phyloP scores from a whole-genome alignment of 1,139 yeast species.

The Hemisphaericaspora xylofermentans region DNA sequence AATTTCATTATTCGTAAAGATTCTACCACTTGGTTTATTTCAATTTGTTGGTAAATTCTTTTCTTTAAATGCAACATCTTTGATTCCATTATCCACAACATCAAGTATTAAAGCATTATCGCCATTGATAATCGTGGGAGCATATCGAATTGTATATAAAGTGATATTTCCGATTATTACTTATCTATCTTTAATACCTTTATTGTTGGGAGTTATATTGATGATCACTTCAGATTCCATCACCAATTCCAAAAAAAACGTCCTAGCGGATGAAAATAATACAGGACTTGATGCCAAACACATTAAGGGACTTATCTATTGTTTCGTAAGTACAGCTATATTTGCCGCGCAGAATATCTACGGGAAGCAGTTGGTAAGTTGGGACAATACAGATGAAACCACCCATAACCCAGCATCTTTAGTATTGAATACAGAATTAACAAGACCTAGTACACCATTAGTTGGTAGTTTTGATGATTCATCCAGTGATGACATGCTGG shows the following conservation, averaged over 20 bases:
- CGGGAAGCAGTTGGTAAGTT: slow-evolving; percentile 41
- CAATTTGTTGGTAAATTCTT: slow-evolving; percentile 40
- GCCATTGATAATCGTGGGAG: slow-evolving; percentile 37
- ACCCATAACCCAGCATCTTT: slow-evolving; percentile 26
- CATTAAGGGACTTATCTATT: slow-evolving; percentile 30
- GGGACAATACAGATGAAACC: slow-evolving; percentile 23
- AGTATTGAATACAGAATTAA: slow-evolving; percentile 27
- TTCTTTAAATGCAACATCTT: slow-evolving; percentile 38
- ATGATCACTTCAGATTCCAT: slow-evolving; percentile 33
- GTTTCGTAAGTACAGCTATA: slow-evolving; percentile 32
- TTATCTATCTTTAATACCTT: slow-evolving; percentile 36
- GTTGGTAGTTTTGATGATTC: not conserved
- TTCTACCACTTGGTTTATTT: slow-evolving; percentile 39
- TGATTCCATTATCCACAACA: slow-evolving; percentile 40
- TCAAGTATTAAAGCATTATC: slow-evolving; percentile 42
- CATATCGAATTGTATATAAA: slow-evolving; percentile 33
- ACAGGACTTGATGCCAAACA: slow-evolving; percentile 20
- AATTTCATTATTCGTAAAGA: slow-evolving; percentile 23
- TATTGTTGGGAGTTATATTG: slow-evolving; percentile 38
- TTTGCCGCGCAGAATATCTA: slow-evolving; percentile 45
- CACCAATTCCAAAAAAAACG: slow-evolving; percentile 10
- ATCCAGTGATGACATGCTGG: not conserved
- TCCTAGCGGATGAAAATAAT: slow-evolving; percentile 14
- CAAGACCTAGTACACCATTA: slow-evolving; percentile 19
- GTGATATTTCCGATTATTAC: slow-evolving; percentile 35